Conservation (phyloP, 352 stramenopile genomes). For the Globisporangium canariense region DNA sequence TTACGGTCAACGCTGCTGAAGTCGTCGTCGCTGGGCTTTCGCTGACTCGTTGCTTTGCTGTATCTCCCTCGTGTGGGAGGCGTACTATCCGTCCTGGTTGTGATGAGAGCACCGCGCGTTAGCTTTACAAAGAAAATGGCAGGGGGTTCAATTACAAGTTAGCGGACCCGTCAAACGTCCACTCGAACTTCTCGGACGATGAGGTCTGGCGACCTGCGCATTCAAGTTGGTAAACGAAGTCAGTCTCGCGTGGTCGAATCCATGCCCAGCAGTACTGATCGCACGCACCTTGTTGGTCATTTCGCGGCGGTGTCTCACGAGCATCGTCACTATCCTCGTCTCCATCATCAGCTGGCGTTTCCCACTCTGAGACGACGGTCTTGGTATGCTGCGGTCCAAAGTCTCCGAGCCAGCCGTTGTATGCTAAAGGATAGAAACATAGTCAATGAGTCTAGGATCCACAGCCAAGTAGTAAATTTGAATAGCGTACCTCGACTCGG, state of each 20-base stretch:
- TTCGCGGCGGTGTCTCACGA: background rate
- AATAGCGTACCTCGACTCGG: slow-evolving; percentile 7
- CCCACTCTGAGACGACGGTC: slow-evolving; percentile 55
- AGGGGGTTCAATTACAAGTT: background rate
- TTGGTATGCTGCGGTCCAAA: slow-evolving; percentile 72
- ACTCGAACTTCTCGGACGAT: slow-evolving; percentile 35
- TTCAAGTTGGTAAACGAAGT: background rate
- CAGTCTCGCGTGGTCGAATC: no score
- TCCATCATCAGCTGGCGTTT: slow-evolving; percentile 24
- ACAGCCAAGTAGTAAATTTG: background rate
- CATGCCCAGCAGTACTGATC: no score
- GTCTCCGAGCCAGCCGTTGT: slow-evolving; percentile 74
- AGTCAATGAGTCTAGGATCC: background rate
- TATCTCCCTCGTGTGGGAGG: background rate
- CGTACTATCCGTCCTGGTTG: slow-evolving; percentile 5
- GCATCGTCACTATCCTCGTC: slow-evolving; percentile 16
- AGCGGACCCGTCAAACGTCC: slow-evolving; percentile 63
- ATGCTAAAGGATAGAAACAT: slow-evolving; percentile 28
- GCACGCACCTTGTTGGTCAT: background rate
- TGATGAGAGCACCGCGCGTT: background rate
- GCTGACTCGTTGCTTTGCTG: background rate
- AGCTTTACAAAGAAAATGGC: no score
- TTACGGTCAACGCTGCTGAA: slow-evolving; percentile 7
- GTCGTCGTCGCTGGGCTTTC: background rate
- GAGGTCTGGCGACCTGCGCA: background rate